These are phyloP conservation scores for Colletotrichum agaves DNA, from an alignment of 2,329 filamentous ascomycete genomes.

Conservation along the genomic window DNA sequence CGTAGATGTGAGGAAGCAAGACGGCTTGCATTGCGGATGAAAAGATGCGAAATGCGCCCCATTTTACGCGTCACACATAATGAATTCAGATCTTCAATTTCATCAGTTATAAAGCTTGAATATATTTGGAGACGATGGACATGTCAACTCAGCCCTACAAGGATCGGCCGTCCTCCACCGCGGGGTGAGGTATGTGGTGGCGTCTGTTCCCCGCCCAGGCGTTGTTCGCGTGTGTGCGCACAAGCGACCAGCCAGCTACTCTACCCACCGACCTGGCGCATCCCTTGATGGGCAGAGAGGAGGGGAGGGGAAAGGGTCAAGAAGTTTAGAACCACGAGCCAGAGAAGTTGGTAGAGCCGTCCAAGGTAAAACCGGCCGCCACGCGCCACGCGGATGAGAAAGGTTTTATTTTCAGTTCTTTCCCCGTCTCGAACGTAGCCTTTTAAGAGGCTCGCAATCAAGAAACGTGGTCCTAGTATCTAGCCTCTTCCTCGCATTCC, in stretches of 20 bases:
- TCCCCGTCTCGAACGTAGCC: background rate
- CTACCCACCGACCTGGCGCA: background rate
- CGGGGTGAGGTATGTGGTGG: slow-evolving; percentile 32
- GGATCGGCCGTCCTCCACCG: slow-evolving; percentile 12
- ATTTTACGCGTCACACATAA: no score
- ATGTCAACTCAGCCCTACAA: slow-evolving; percentile 25
- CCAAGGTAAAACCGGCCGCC: background rate
- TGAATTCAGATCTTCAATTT: no score
- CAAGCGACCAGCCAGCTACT: background rate
- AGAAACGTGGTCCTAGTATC: background rate
- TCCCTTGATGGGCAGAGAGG: background rate
- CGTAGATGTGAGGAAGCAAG: no score
- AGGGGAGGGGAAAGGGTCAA: background rate
- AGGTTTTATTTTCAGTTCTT: background rate
- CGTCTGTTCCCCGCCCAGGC: background rate
- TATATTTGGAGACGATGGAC: background rate
- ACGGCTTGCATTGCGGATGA: no score
- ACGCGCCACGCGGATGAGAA: background rate
- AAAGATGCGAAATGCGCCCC: no score
- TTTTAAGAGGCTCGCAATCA: background rate
- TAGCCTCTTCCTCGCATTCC: slow-evolving; percentile 11
- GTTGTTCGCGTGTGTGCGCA: background rate
- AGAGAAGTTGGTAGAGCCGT: no score
- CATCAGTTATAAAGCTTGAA: no score
- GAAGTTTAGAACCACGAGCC: background rate